These are phyloP conservation scores for Cladophialophora chaetospira DNA, from an alignment of 2,329 filamentous ascomycete genomes.

Conservation along the genomic window DNA sequence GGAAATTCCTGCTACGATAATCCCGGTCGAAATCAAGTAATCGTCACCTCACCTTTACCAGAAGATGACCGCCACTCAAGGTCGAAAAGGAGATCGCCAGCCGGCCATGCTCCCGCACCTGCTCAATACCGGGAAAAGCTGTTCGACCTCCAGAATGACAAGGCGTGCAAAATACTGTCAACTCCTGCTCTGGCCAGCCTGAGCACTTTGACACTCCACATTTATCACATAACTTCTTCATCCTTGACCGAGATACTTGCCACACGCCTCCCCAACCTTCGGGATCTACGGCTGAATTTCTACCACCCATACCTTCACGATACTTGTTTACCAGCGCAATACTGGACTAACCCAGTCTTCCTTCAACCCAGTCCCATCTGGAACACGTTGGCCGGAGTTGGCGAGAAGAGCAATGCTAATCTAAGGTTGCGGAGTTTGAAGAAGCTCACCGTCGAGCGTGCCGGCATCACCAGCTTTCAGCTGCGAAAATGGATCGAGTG, in stretches of 20 bases:
- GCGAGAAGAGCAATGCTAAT: constrained; percentile 26
- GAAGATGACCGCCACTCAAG: not conserved
- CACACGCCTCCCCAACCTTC: constrained; percentile 36
- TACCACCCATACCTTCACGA: constrained; percentile 41
- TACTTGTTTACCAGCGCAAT: constrained; percentile 34
- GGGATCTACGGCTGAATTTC: constrained; percentile 40
- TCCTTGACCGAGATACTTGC: constrained; percentile 39
- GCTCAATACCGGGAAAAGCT: constrained; percentile 19
- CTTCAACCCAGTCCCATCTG: constrained; percentile 34
- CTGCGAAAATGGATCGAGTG: constrained; percentile 38
- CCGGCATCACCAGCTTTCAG: constrained; percentile 41
- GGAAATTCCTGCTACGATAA: not conserved
- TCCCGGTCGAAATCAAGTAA: constrained; percentile 16
- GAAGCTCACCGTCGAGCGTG: constrained; percentile 38
- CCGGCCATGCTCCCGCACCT: constrained; percentile 14
- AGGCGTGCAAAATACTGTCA: constrained; percentile 20
- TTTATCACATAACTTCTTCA: constrained; percentile 37
- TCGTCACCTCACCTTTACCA: constrained; percentile 15
- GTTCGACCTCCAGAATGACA: constrained; percentile 26
- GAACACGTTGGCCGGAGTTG: constrained; percentile 39
- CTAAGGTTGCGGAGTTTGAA: constrained; percentile 35
- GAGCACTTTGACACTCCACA: constrained; percentile 25
- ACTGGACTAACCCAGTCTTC: constrained; percentile 35
- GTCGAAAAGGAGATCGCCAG: constrained; percentile 3
- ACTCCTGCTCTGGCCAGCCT: constrained; percentile 17